These are phyloP conservation scores for Murraya koenigii DNA, from an alignment of 345 rosid genomes.

Conservation along the genomic window DNA sequence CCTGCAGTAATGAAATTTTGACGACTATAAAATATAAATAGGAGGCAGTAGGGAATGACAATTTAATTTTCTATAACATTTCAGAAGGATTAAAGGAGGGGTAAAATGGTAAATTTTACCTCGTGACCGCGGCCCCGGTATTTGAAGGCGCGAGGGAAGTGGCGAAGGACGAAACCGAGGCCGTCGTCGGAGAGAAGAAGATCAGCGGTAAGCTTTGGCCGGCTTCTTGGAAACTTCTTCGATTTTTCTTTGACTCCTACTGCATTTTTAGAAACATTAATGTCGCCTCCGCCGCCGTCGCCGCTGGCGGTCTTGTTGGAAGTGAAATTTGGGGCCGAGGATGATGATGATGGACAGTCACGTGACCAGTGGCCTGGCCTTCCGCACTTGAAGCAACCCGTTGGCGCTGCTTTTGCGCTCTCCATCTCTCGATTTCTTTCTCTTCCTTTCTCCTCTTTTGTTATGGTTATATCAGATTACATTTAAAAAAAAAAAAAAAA, in stretches of 20 bases:
- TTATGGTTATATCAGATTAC: background rate
- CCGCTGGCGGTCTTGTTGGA: constrained; percentile 8
- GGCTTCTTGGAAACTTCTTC: constrained; percentile 43
- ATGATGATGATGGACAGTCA: constrained; percentile 60
- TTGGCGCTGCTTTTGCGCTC: constrained; percentile 46
- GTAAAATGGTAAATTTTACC: constrained; percentile 29
- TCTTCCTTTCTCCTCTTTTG: background rate
- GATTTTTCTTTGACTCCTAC: constrained; percentile 34
- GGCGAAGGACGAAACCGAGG: constrained; percentile 76
- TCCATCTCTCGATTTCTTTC: constrained; percentile 33
- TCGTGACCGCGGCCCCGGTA: constrained; percentile 82
- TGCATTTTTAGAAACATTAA: background rate
- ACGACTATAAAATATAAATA: background rate
- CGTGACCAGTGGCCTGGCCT: constrained; percentile 99
- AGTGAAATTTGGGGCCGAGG: constrained; percentile 11
- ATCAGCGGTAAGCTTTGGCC: constrained; percentile 87
- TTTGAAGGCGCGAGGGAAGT: constrained; percentile 81
- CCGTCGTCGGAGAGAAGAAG: constrained; percentile 81
- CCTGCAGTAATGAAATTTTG: constrained; percentile 34
- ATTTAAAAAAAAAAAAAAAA: no score
- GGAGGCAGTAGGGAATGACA: no score
- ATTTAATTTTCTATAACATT: no score
- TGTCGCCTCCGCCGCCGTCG: background rate
- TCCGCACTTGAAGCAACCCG: constrained; percentile 96
- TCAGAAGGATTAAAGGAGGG: background rate